Evolutionary conservation across 2,329 filamentous ascomycete species (phyloP).

Genomic region (Coniochaeta sp.): DNA sequence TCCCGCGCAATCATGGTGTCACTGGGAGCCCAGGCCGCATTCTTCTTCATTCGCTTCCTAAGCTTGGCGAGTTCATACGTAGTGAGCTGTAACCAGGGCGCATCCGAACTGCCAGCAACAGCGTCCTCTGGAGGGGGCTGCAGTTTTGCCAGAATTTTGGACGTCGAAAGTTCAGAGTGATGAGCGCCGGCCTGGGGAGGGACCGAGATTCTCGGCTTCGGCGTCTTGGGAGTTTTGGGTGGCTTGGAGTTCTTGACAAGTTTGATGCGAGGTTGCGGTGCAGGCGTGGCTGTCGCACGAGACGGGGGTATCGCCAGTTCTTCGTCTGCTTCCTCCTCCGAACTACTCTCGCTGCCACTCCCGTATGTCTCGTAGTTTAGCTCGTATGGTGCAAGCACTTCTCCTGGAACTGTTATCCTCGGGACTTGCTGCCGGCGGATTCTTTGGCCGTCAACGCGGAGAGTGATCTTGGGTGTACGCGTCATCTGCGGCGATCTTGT

Average conservation of each 20-base stretch:
- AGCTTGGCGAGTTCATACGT: slow-evolving; percentile 60
- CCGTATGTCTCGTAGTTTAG: slow-evolving; percentile 53
- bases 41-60: slow-evolving; percentile 86
- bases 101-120: slow-evolving; percentile 49
- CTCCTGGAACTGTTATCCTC: slow-evolving; percentile 57
- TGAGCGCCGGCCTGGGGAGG: slow-evolving; percentile 8
- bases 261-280: slow-evolving; percentile 38
- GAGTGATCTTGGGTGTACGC: slow-evolving; percentile 38
- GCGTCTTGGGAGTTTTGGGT: slow-evolving; percentile 26
- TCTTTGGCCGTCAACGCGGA: slow-evolving; percentile 38
- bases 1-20: slow-evolving; percentile 81
- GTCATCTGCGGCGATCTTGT: slow-evolving; percentile 46
- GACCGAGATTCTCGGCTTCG: slow-evolving; percentile 24
- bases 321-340: slow-evolving; percentile 40
- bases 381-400: slow-evolving; percentile 59
- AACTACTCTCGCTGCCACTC: slow-evolving; percentile 45
- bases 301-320: not conserved
- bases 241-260: slow-evolving; percentile 24
- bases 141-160: slow-evolving; percentile 31
- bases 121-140: slow-evolving; percentile 55
- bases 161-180: slow-evolving; percentile 26
- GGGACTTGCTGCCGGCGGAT: slow-evolving; percentile 40
- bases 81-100: slow-evolving; percentile 60
- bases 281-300: slow-evolving; percentile 15
- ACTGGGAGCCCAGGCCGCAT: slow-evolving; percentile 76